These are phyloP conservation scores for Parasitella parasitica DNA, from an alignment of 371 early-diverging fungal genomes.

Conservation along the genomic window DNA sequence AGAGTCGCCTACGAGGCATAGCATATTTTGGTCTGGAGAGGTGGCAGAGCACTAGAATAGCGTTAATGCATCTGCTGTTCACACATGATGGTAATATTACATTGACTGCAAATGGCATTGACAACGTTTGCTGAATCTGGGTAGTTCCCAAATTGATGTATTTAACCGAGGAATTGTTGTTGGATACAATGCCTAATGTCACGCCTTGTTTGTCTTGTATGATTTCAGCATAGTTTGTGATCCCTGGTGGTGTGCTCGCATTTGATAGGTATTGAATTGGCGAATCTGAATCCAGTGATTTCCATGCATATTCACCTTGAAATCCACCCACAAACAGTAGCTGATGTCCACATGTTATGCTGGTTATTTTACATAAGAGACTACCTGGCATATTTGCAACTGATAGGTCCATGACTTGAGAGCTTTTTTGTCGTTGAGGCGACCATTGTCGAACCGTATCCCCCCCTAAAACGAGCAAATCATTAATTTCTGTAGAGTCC, in stretches of 20 bases:
- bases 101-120: conserved; percentile 69
- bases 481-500: background rate
- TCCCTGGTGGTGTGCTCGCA: conserved; percentile 33
- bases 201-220: conserved; percentile 33
- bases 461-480: conserved; percentile 33
- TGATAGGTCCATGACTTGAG: conserved; percentile 49
- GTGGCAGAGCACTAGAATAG: conserved; percentile 60
- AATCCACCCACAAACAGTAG: conserved; percentile 43
- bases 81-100: conserved; percentile 32
- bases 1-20: conserved; percentile 79
- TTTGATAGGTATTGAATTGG: background rate
- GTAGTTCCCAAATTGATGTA: conserved; percentile 53
- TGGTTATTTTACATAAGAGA: conserved; percentile 51
- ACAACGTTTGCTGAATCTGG: conserved; percentile 26
- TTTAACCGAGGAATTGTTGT: conserved; percentile 61
- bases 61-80: background rate
- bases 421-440: conserved; percentile 50
- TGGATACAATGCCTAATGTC: conserved; percentile 39
- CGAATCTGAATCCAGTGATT: background rate
- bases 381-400: conserved; percentile 30
- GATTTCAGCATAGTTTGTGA: conserved; percentile 68
- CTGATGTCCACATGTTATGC: conserved; percentile 65
- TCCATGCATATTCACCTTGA: conserved; percentile 28
- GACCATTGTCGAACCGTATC: conserved; percentile 67
- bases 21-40: conserved; percentile 62